A percentile compares a stretch with the other conserved stretches of the same genome.
phyloP scores from a whole-genome alignment of 1,139 yeast genomes.

The Candida tetrigidarum region DNA sequence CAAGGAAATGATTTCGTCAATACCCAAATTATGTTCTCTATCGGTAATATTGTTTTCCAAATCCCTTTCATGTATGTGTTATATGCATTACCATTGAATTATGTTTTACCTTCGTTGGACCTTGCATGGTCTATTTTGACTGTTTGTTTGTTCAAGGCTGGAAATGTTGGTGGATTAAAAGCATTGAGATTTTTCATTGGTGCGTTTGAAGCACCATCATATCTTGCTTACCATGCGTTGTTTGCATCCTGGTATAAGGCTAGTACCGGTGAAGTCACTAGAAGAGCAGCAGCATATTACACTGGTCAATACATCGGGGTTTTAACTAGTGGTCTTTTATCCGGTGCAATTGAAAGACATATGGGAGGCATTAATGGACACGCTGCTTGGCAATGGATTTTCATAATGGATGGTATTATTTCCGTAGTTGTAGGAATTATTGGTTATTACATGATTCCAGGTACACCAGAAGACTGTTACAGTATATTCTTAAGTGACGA shows the following conservation, averaged over 20 bases:
- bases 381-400: conserved; percentile 76
- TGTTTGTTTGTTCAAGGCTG: conserved; percentile 52
- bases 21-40: conserved; percentile 59
- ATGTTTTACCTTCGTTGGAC: conserved; percentile 61
- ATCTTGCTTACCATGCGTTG: conserved; percentile 61
- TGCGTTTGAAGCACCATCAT: conserved; percentile 63
- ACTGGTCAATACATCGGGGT: conserved; percentile 65
- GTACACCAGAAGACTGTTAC: conserved; percentile 66
- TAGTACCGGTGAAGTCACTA: conserved; percentile 53
- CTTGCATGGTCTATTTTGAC: conserved; percentile 71
- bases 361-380: conserved; percentile 54
- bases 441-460: conserved; percentile 68
- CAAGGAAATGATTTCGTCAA: conserved; percentile 68
- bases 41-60: conserved; percentile 64
- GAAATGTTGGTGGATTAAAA: conserved; percentile 51
- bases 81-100: conserved; percentile 55
- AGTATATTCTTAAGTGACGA: conserved; percentile 62
- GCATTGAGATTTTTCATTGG: conserved; percentile 66
- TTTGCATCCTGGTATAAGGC: conserved; percentile 64
- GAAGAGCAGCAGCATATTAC: conserved; percentile 65
- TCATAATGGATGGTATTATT: conserved; percentile 66
- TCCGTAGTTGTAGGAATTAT: conserved; percentile 63
- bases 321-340: conserved; percentile 65
- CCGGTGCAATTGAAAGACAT: conserved; percentile 57
- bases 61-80: conserved; percentile 49